These are phyloP conservation scores for Pedinophyceae sp. DNA, from an alignment of 139 green algal species.

Conservation along the genomic window DNA sequence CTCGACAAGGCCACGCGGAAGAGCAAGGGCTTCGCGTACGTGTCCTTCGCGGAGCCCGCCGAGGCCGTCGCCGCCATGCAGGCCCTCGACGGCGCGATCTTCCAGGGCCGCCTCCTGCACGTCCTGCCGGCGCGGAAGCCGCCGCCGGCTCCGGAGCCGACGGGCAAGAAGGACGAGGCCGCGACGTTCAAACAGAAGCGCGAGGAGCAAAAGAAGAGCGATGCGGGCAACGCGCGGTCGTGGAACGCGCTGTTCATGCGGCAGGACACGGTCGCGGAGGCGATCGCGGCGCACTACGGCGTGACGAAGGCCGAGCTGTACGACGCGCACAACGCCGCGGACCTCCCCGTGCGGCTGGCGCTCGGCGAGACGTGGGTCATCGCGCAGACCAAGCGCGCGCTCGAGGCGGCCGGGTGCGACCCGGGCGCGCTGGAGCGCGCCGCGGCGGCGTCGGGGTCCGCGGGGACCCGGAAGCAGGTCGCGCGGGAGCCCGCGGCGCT, in stretches of 20 bases:
- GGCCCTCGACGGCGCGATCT: constrained; percentile 41
- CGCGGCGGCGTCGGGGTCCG: constrained; percentile 38
- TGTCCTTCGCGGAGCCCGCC: constrained; percentile 54
- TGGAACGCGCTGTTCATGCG: constrained; percentile 99
- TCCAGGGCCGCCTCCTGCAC: constrained; percentile 83
- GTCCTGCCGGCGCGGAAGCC: constrained; percentile 56
- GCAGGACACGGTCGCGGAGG: constrained; percentile 81
- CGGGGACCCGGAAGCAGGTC: constrained; percentile 16
- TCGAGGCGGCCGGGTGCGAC: constrained; percentile 40
- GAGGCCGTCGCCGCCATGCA: constrained; percentile 36
- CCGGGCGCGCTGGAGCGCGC: constrained; percentile 55
- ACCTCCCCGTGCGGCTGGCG: constrained; percentile 66
- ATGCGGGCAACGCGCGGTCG: constrained; percentile 50
- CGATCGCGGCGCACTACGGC: constrained; percentile 71
- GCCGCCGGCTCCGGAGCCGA: constrained; percentile 6
- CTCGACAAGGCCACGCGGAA: constrained; percentile 42
- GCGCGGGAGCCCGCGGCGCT: constrained; percentile 45
- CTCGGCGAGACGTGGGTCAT: constrained; percentile 89
- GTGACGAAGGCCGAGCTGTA: constrained; percentile 79
- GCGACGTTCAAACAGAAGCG: constrained; percentile 42
- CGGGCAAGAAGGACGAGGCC: constrained; percentile 2
- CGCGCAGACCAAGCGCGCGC: constrained; percentile 67
- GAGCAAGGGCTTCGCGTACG: constrained; percentile 77
- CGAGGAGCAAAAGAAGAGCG: constrained; percentile 51
- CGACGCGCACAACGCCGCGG: constrained; percentile 29